These are phyloP conservation scores for Aspergillus ostianus DNA, from an alignment of 495 filamentous ascomycete genomes.

Conservation along the genomic window DNA sequence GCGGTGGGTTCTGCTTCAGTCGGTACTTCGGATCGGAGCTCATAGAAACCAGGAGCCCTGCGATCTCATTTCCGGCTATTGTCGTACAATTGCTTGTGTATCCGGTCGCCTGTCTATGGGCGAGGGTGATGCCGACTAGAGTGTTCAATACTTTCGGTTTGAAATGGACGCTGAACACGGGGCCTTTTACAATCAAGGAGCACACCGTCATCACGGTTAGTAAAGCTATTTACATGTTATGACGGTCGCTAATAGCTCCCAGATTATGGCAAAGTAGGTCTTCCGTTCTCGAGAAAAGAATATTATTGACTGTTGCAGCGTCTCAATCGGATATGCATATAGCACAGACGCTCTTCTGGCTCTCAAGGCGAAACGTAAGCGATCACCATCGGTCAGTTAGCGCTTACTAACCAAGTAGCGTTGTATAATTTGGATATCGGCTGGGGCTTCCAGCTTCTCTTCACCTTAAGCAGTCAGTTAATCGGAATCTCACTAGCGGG, in stretches of 20 bases:
- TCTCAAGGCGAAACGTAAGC: background rate
- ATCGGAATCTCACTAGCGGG: background rate
- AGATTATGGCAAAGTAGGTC: background rate
- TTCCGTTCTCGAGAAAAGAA: background rate
- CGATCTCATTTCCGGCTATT: background rate
- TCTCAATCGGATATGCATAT: background rate
- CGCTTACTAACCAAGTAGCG: background rate
- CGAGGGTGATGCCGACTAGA: background rate
- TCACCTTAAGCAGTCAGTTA: background rate
- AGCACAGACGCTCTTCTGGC: background rate
- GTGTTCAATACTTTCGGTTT: background rate
- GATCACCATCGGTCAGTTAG: background rate
- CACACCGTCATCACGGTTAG: background rate
- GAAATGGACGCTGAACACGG: background rate
- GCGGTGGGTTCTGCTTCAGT: constrained; percentile 25
- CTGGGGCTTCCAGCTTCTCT: background rate
- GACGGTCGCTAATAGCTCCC: background rate
- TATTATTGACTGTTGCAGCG: background rate
- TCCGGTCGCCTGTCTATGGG: background rate
- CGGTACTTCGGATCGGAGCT: background rate
- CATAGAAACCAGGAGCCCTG: background rate
- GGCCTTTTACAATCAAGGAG: background rate
- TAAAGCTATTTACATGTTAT: background rate
- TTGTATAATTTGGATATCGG: background rate
- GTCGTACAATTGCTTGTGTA: background rate